Base-by-base conservation (phyloP, 2,329 filamentous ascomycete genomes). In the Leptographium lundbergii region DNA sequence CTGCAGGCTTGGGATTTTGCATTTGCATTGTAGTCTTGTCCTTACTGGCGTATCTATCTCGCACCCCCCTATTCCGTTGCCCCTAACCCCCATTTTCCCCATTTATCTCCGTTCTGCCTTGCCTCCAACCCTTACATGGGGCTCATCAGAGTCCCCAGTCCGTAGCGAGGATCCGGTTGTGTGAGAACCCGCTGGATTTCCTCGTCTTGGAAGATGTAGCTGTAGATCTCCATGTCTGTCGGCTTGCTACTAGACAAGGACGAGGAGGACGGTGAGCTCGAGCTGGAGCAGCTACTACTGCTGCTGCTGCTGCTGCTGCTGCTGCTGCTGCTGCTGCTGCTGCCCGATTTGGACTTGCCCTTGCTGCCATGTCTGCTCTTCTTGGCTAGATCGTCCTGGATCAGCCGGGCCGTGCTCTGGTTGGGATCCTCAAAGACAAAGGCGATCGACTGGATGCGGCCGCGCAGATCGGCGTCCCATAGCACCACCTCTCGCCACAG, bases 401-500 rank as follows among this genome's bases (percentile, higher is more conserved):
- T 79, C 62, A 79, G 66, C 57, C 73, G 73, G n/a, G 73, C 69
- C 0, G 80, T 82, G 70, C 76, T 81, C 67, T 81, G 77, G 54
- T 68, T 66, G 4, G 74, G 70, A 60, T 85, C 80, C 63, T 86
- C 82, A 63, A 87, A 86, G 14, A 82, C 80, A 67, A 87, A 87
- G 6, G 82, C 76, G 36, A 86, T 79, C 63, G 81, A 79, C 57
- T 75, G 69, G 65, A 87, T 84, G 60, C 82, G 80, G 22, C 84
- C 82, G 17, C 79, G 74, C 45, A 87, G 77, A 59, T 85, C 82
- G 0, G 80, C 77, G 62, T 85, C 81, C 67, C 81, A 82, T 51
- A 85, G 74, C 51, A 86, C 75, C 13, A 85, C 74, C 63, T 87
- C 83, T 53, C 82, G 76, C 84, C 84, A 87, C 56, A 87, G 75